These are phyloP conservation scores for Amanita exitialis DNA, from an alignment of 768 basidiomycete species.

Conservation along the genomic window DNA sequence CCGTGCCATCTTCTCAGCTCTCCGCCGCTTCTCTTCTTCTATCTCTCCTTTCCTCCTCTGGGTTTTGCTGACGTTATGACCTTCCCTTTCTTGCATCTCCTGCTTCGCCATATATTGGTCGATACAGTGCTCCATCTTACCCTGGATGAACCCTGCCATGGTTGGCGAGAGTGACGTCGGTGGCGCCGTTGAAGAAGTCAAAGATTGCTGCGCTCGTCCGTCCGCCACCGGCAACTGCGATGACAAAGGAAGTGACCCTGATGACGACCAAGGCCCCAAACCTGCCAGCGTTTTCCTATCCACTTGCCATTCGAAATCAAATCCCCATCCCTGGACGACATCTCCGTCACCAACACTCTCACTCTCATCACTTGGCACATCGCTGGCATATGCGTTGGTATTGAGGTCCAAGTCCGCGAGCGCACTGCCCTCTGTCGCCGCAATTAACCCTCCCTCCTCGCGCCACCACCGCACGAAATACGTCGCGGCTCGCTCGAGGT, in stretches of 20 bases:
- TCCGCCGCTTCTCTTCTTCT: conserved; percentile 28
- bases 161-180: background rate
- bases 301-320: conserved; percentile 69
- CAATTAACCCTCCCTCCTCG: conserved; percentile 51
- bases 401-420: background rate
- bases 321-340: conserved; percentile 64
- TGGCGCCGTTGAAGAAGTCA: background rate
- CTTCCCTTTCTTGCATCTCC: conserved; percentile 40
- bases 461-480: conserved; percentile 91
- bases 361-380: background rate
- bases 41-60: conserved; percentile 54
- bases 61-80: conserved; percentile 54
- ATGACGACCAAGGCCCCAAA: conserved; percentile 6
- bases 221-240: background rate
- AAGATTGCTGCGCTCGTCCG: background rate
- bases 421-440: conserved; percentile 23
- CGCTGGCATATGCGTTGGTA: background rate
- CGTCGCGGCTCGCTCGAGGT: conserved; percentile 60
- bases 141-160: conserved; percentile 30
- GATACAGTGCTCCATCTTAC: conserved; percentile 65
- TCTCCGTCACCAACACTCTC: background rate
- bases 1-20: conserved; percentile 14
- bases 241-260: conserved; percentile 3
- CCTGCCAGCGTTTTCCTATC: conserved; percentile 15
- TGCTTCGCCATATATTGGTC: conserved; percentile 36